Percentiles rank a stretch among this genome's conserved stretches.
Evolutionary conservation across 768 basidiomycete species (phyloP).

Genomic region (Omphalotus guepiniiformis): DNA sequence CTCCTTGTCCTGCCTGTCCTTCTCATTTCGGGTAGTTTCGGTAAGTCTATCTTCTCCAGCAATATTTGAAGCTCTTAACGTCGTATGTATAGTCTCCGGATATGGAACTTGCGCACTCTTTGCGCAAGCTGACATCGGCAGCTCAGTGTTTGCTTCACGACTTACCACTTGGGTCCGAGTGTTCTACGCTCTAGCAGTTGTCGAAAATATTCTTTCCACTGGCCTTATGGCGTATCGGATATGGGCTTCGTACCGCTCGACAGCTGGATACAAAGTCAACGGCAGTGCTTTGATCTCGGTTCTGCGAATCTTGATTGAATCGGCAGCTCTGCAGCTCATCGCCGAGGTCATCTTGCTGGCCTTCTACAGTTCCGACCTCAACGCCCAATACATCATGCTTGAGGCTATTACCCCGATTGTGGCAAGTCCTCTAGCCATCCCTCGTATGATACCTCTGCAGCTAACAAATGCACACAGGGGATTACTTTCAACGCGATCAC

Average conservation of each 20-base stretch:
- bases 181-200: conserved; percentile 17
- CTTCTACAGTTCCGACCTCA: conserved; percentile 13
- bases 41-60: conserved; percentile 1
- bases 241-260: conserved; percentile 10
- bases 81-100: conserved; percentile 12
- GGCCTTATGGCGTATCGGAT: conserved; percentile 17
- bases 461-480: conserved; percentile 2
- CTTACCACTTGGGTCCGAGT: conserved; percentile 16
- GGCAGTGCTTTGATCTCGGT: conserved; percentile 10
- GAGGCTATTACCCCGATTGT: conserved; percentile 15
- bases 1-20: conserved; percentile 13
- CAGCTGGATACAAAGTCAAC: conserved; percentile 8
- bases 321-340: conserved; percentile 17
- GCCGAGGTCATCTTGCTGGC: conserved; percentile 16
- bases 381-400: conserved; percentile 17
- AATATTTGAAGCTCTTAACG: neutral
- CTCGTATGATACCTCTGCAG: neutral
- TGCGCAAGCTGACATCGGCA: conserved; percentile 6
- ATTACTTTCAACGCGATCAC: conserved; percentile 14
- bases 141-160: conserved; percentile 12
- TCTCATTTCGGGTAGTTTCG: conserved; percentile 11
- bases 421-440: neutral
- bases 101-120: conserved; percentile 13
- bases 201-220: conserved; percentile 17
- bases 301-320: conserved; percentile 16